phyloP scores from a whole-genome alignment of 306 rosid genomes.

The Clitoria ternatea region DNA sequence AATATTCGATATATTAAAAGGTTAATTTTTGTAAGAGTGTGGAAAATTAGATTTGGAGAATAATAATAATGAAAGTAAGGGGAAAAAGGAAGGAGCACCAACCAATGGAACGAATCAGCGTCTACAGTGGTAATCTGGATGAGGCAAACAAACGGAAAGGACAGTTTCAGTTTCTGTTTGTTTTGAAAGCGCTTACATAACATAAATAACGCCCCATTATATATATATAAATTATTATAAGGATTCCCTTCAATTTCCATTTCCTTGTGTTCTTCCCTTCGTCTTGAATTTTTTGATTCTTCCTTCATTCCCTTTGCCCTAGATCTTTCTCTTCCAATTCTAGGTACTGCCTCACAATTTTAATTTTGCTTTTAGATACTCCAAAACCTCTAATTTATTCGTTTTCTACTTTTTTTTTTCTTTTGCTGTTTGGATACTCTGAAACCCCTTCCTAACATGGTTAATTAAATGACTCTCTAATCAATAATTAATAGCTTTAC shows the following conservation, averaged over 20 bases:
- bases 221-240: too few relatives aligned
- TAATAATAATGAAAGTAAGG: too few relatives aligned
- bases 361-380: too few relatives aligned
- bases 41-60: too few relatives aligned
- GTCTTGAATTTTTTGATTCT: constrained; percentile 34
- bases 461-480: background rate
- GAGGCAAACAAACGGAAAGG: background rate
- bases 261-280: background rate
- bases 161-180: background rate
- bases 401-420: background rate
- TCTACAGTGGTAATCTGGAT: background rate
- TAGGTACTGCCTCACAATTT: constrained; percentile 30
- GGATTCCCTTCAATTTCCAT: background rate
- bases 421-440: constrained; percentile 21
- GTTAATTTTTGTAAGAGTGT: too few relatives aligned
- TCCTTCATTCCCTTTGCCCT: background rate
- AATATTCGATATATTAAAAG: too few relatives aligned
- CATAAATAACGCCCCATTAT: too few relatives aligned
- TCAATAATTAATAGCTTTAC: background rate
- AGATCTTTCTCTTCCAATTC: constrained; percentile 32
- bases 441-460: too few relatives aligned
- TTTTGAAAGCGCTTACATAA: background rate
- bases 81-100: background rate
- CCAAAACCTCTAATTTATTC: too few relatives aligned
- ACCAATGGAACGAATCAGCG: background rate